Evolutionary conservation across 2,329 filamentous ascomycete species (phyloP).

Genomic region (Thelonectria olida): DNA sequence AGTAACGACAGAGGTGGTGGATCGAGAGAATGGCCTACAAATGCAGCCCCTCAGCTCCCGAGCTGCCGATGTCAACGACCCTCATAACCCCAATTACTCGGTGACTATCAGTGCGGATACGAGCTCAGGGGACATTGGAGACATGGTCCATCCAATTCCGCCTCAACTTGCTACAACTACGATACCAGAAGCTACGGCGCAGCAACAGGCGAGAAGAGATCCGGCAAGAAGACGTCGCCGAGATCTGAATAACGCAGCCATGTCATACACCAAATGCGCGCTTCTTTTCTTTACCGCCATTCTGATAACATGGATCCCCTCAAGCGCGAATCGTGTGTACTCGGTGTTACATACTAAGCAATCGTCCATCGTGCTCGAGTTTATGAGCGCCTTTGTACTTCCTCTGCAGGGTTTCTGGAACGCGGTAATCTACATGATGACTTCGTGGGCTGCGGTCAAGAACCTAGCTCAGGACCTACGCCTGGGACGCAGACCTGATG

Average conservation of each 20-base stretch:
- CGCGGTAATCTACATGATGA: slow-evolving; percentile 77
- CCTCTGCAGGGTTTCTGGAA: slow-evolving; percentile 90
- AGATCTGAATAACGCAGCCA: slow-evolving; percentile 70
- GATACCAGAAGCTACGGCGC: slow-evolving; percentile 17
- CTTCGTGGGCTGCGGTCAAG: slow-evolving; percentile 72
- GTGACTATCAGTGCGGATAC: slow-evolving; percentile 58
- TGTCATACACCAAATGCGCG: slow-evolving; percentile 76
- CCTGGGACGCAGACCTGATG: slow-evolving; percentile 39
- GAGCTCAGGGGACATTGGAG: slow-evolving; percentile 29
- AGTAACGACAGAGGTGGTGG: slow-evolving; percentile 61
- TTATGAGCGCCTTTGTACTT: slow-evolving; percentile 77
- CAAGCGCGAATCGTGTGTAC: slow-evolving; percentile 80
- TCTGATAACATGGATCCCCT: slow-evolving; percentile 80
- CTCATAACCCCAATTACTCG: slow-evolving; percentile 49
- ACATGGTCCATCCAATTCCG: slow-evolving; percentile 41
- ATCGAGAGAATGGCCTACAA: slow-evolving; percentile 31
- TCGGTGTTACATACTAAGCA: slow-evolving; percentile 66
- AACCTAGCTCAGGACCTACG: slow-evolving; percentile 53
- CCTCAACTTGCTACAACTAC: slow-evolving; percentile 22
- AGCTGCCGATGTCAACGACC: slow-evolving; percentile 23
- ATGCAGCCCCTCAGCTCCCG: slow-evolving; percentile 36
- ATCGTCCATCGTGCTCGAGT: slow-evolving; percentile 68
- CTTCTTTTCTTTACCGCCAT: slow-evolving; percentile 77
- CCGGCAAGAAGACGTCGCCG: slow-evolving; percentile 50
- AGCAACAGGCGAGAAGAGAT: slow-evolving; percentile 35